Evolutionary conservation across 805 yeast species (phyloP).

Genomic region (Yamadazyma akitaensis): DNA sequence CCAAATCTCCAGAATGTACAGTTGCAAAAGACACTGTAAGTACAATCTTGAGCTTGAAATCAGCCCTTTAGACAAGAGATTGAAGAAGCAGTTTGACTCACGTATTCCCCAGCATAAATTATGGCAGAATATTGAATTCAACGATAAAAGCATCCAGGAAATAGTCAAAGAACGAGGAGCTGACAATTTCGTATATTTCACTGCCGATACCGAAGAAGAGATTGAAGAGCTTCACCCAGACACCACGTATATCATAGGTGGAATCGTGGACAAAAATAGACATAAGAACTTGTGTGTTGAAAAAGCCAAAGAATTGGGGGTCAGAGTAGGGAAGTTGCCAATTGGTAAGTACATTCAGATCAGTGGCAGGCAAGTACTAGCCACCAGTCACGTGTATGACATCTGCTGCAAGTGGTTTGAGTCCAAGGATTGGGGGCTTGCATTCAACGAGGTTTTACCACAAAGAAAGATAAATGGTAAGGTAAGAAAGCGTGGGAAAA

Average conservation of each 20-base stretch:
- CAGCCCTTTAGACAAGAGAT: conserved; percentile 61
- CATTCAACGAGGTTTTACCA: conserved; percentile 87
- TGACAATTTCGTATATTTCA: conserved; percentile 54
- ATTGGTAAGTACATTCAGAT: conserved; percentile 79
- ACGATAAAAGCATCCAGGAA: conserved; percentile 31
- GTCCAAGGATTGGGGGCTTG: conserved; percentile 73
- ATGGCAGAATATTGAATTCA: conserved; percentile 67
- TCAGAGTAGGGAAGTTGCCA: conserved; percentile 76
- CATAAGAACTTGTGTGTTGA: conserved; percentile 75
- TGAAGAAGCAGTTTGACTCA: conserved; percentile 66
- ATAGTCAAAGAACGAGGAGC: conserved; percentile 22
- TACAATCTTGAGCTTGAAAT: conserved; percentile 58
- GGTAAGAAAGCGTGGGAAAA: conserved; percentile 17
- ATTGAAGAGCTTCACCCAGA: conserved; percentile 63
- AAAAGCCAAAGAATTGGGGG: conserved; percentile 73
- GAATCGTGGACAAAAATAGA: conserved; percentile 93
- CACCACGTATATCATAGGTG: conserved; percentile 84
- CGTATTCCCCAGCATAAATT: conserved; percentile 53
- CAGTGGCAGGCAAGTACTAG: conserved; percentile 83
- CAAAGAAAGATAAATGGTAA: conserved; percentile 53
- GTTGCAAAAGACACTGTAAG: conserved; percentile 64
- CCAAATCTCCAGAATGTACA: conserved; percentile 80
- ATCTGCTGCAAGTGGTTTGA: conserved; percentile 79
- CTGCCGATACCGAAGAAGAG: conserved; percentile 81
- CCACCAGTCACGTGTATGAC: conserved; percentile 95